Base-by-base conservation (phyloP, 352 stramenopile species). In the Hyaloperonospora arabidopsidis region DNA sequence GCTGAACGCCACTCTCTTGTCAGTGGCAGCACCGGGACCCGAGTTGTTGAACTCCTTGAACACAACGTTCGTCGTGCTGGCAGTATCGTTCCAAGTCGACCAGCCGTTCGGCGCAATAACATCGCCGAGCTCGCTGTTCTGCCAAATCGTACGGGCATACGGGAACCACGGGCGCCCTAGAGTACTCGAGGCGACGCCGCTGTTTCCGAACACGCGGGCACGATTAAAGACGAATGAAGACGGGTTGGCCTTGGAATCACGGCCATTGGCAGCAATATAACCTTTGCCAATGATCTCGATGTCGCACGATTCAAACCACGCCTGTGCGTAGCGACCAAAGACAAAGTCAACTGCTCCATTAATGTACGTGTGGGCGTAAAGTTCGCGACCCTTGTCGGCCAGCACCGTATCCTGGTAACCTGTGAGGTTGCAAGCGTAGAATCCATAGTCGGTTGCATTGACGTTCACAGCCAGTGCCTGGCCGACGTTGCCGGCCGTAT, bases 251-350 rank as follows among this genome's bases (percentile, higher is more conserved):
- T 35, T 54, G 23, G 29, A 40, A n/a, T 56, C 49, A 29, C 60
- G 60, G n/a, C 56, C 61, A 29, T 49, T 65, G 25, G 61, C 61
- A 45, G 61, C 56, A 19, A 65, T 68, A 23, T 45, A 65, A 41
- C 61, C 56, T n/a, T 49, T 48, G 18, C 54, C 61, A 21, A 65
- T 56, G 14, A 49, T 65, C 45, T 65, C 52, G 12, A 69, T 65
- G 39, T 65, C 51, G 15, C 61, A 68, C 2, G 45, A 58, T 39
- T 68, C 56, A 28, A 65, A 69, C 62, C 52, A 69, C 1, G 52
- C 57, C 45, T 48, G 44, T 14, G 52, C 57, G 28, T 49, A 54
- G 41, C 35, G 28, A 14, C 62, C 62, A 35, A 62, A 66, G n/a
- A 70, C 48, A 10, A 66, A 59, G 48, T 66, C 58, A 21, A 53